Conservation (phyloP, 2,329 filamentous ascomycete species). For the Beauveria caledonica region DNA sequence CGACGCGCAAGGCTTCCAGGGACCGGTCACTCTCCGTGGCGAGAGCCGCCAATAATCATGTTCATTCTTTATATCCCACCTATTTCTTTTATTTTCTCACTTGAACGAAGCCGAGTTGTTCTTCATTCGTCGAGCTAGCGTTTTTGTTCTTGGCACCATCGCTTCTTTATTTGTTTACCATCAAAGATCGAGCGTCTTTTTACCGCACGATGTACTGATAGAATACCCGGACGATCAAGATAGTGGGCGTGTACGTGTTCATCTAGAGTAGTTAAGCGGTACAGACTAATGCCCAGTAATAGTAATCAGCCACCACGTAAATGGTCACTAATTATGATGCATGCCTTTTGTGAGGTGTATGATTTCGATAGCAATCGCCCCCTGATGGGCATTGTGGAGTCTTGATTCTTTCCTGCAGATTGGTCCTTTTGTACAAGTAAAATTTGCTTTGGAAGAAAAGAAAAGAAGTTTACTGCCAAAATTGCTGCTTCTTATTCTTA, state of each 20-base stretch:
- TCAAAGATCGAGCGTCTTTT: not conserved
- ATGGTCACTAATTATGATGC: not conserved
- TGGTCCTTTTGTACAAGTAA: not conserved
- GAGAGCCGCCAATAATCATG: slow-evolving; percentile 19
- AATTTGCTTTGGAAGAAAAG: not conserved
- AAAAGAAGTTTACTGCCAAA: no score
- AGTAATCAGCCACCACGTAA: not conserved
- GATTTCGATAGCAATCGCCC: not conserved
- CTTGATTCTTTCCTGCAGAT: no score
- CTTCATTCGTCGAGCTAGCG: slow-evolving; percentile 9
- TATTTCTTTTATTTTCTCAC: not conserved
- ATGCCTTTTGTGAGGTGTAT: not conserved
- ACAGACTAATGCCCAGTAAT: slow-evolving; percentile 10
- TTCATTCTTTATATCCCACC: not conserved
- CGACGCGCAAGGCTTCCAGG: slow-evolving; percentile 42
- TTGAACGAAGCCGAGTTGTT: not conserved
- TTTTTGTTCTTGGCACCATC: slow-evolving; percentile 3
- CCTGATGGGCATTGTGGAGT: no score
- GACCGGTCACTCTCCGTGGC: slow-evolving; percentile 39
- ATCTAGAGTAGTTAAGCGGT: slow-evolving; percentile 9
- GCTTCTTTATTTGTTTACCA: slow-evolving; percentile 2
- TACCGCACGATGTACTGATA: slow-evolving; percentile 10
- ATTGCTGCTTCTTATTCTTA: not conserved
- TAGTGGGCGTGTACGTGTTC: not conserved
- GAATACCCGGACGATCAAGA: slow-evolving; percentile 4